phyloP scores from a whole-genome alignment of 805 yeast genomes.

The Candida nanaspora region DNA sequence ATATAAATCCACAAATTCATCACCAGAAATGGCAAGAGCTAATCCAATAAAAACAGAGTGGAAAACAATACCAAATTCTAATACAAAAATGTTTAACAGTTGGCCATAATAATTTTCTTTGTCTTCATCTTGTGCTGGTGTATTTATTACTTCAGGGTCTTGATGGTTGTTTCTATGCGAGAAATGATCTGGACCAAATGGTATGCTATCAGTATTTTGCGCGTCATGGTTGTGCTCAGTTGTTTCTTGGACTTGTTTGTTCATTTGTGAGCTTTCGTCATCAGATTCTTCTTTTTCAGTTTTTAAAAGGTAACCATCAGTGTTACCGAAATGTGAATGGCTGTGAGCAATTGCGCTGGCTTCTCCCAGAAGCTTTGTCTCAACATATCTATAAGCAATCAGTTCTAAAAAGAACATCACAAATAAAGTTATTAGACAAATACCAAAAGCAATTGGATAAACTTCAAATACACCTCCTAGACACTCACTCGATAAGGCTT shows the following conservation, averaged over 20 bases:
- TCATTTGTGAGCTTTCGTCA: slow-evolving; percentile 16
- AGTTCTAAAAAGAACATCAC: slow-evolving; percentile 46
- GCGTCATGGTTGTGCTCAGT: too few relatives aligned
- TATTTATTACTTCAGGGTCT: slow-evolving; percentile 37
- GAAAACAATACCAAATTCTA: slow-evolving; percentile 76
- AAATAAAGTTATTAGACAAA: slow-evolving; percentile 43
- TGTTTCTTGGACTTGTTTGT: slow-evolving; percentile 23
- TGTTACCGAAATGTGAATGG: slow-evolving; percentile 52
- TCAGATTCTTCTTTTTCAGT: slow-evolving; percentile 15
- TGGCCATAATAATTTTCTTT: slow-evolving; percentile 50
- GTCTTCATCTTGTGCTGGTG: slow-evolving; percentile 25
- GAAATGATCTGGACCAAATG: slow-evolving; percentile 27
- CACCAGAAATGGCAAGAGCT: slow-evolving; percentile 71
- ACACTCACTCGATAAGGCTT: slow-evolving; percentile 48
- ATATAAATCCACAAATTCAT: slow-evolving; percentile 64
- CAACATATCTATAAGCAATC: slow-evolving; percentile 40
- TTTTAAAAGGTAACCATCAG: slow-evolving; percentile 24
- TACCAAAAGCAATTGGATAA: slow-evolving; percentile 51
- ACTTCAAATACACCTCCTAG: slow-evolving; percentile 49
- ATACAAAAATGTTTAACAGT: slow-evolving; percentile 44
- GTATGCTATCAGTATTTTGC: slow-evolving; percentile 32
- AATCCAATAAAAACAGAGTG: slow-evolving; percentile 81
- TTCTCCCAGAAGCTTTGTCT: slow-evolving; percentile 17
- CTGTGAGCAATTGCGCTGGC: slow-evolving; percentile 28
- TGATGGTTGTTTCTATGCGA: slow-evolving; percentile 34